Conservation (phyloP, 768 basidiomycete species). For the Lactarius hengduanensis region DNA sequence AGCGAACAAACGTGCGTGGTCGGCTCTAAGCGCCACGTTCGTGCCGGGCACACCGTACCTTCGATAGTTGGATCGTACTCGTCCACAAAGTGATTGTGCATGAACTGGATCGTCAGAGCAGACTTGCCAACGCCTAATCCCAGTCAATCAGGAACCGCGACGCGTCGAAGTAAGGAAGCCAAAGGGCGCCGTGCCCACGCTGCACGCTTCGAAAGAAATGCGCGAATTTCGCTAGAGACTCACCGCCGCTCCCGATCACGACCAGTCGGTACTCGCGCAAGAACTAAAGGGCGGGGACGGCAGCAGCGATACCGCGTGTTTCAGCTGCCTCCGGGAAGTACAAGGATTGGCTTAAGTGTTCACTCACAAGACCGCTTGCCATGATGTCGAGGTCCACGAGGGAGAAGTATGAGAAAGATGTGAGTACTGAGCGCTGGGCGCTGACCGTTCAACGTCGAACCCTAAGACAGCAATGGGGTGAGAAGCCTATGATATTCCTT, state of each 20-base stretch:
- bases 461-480: background rate
- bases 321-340: background rate
- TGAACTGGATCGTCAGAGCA: slow-evolving; percentile 96
- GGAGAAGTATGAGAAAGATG: background rate
- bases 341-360: slow-evolving; percentile 75
- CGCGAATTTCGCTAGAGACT: slow-evolving; percentile 30
- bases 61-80: slow-evolving; percentile 96
- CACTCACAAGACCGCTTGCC: slow-evolving; percentile 32
- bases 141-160: background rate
- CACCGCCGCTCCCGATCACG: slow-evolving; percentile 96
- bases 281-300: slow-evolving; percentile 48
- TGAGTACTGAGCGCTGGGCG: background rate
- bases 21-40: slow-evolving; percentile 11
- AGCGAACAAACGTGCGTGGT: slow-evolving; percentile 15
- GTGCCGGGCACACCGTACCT: slow-evolving; percentile 42
- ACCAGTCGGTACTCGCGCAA: slow-evolving; percentile 97
- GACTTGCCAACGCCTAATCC: slow-evolving; percentile 72
- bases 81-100: slow-evolving; percentile 91
- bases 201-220: background rate
- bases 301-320: background rate
- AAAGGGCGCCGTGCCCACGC: background rate
- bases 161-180: background rate
- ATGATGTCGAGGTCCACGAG: background rate
- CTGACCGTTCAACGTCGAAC: background rate
- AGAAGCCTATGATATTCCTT: background rate